Percentiles rank a stretch among this genome's conserved stretches.
phyloP scores from a whole-genome alignment of 83 land plant genomes.

The Picea engelmannii region DNA sequence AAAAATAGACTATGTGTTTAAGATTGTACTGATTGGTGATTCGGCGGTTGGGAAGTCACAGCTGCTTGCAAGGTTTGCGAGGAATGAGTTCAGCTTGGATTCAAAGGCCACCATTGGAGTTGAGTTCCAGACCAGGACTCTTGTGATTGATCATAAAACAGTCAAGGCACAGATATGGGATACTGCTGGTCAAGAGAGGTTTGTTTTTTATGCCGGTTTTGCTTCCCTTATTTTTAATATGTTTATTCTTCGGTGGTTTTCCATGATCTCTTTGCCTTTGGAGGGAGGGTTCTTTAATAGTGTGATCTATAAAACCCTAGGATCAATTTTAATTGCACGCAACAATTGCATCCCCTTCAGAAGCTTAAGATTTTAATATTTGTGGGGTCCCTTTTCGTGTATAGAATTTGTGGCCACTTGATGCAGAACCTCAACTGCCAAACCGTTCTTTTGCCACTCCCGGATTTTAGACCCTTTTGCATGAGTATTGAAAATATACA shows the following conservation, averaged over 20 bases:
- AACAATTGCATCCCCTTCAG: neutral
- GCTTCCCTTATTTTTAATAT: no score
- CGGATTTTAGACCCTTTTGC: no score
- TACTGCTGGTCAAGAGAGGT: slow-evolving; percentile 13
- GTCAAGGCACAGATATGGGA: slow-evolving; percentile 15
- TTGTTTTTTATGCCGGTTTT: neutral
- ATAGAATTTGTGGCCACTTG: no score
- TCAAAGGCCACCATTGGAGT: slow-evolving; percentile 14
- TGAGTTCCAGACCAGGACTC: slow-evolving; percentile 11
- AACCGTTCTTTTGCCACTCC: no score
- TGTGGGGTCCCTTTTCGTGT: no score
- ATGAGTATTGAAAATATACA: no score
- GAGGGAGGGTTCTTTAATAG: neutral
- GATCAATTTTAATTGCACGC: neutral
- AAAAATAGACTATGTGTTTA: slow-evolving; percentile 14
- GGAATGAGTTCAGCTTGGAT: slow-evolving; percentile 13
- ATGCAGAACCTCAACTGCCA: no score
- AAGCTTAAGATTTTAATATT: no score
- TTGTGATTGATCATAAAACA: slow-evolving; percentile 10
- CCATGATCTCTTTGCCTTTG: neutral
- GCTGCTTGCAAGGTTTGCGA: slow-evolving; percentile 10
- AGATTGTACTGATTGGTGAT: slow-evolving; percentile 10
- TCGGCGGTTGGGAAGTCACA: slow-evolving; percentile 7
- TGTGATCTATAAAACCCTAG: neutral
- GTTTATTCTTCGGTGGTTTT: no score